Base-by-base conservation (phyloP, 2,329 filamentous ascomycete species). In the Endocalyx cinctus region DNA sequence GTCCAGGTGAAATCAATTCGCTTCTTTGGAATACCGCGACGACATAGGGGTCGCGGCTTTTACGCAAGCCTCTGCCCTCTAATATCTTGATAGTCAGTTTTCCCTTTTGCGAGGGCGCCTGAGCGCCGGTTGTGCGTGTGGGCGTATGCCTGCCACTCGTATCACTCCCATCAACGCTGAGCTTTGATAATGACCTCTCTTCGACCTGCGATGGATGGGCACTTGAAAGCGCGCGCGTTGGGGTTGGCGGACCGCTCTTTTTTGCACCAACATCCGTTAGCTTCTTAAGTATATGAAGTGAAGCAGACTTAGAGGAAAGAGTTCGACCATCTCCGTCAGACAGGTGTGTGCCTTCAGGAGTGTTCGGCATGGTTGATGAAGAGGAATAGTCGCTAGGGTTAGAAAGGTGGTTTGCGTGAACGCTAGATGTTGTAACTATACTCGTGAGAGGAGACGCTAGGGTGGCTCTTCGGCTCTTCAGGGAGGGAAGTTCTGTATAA, bases 11-110 rank as follows among this genome's bases (percentile, higher is more conserved):
- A 35, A 98, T 95, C 50, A 94, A 83, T 60, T 98, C 92, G 54
- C 90, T 95, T 58, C 87, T 85, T 59, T 98, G 92, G 54, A 97
- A 98, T 17, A 96, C 89, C 38, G 86, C 94, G 10, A 98, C 88
- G 33, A 96, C 87, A 52, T 98, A 98, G 2, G 92, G 92, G 52
- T 96, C 87, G 38, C 81, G 79, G 55, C 87, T 87, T 37, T 81
- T 86, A 40, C 84, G 77, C 33, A 98, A 65, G 8, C 86, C 87
- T 51, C 87, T 77, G 29, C 84, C 92, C 59, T 96, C 87, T 31
- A 81, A 72, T 34, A 98, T 92, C 56, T 86, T 88, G 50, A 98
- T 86, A 20, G 82, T 85, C 36, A 98, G 70, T 60, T 92, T 95
- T 38, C 92, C 92, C 59, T 87, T 90, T 15, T 87, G 73, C 15